Base-by-base conservation (phyloP, 306 rosid genomes). In the Albizia julibrissin region DNA sequence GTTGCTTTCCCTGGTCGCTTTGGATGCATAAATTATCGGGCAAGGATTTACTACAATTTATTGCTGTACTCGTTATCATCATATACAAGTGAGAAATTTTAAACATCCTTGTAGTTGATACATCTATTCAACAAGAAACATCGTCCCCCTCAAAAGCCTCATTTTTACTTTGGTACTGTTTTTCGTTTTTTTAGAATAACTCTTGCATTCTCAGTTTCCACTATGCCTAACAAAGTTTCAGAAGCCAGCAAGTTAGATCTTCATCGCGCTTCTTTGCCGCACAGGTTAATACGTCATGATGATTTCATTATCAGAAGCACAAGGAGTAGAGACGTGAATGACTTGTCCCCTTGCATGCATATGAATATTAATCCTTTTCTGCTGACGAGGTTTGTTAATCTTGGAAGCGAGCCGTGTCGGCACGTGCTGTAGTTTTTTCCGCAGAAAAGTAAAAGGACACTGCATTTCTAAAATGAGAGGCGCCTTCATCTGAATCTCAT, bases 211-310 rank as follows among this genome's bases (percentile, higher is more conserved):
- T 34, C 66, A 71, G 59, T 58, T n/a, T 34, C 39, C 62, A 49
- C 21, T 34, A 12, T 16, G 13, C 61, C 26, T 56, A 43, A 26
- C 10, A 39, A 43, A 66, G 11, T 19, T 50, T 40, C 26, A 50
- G 9, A 59, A 37, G 79, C 61, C 74, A 71, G 72, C 68, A 24
- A 72, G 44, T 67, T 19, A 79, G 22, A 72, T 71, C 62, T n/a
- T 50, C 54, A 65, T 34, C 79, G 54, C 72, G 40, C 46, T 24
- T 42, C 37, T 61, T 62, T 81, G 82, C 85, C 87, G 86, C 84
- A 52, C 84, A 84, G 86, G 84, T 81, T 77, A 78, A 62, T 86
- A 84, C 85, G 84, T 79, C 80, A 75, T 79, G 87, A 49, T 81
- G 14, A 2, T 46, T 66, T 64, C 61, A 14, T 34, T 61, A 21